Evolutionary conservation across 2,329 filamentous ascomycete species (phyloP).

Genomic region (Microdochium trichocladiopsis): DNA sequence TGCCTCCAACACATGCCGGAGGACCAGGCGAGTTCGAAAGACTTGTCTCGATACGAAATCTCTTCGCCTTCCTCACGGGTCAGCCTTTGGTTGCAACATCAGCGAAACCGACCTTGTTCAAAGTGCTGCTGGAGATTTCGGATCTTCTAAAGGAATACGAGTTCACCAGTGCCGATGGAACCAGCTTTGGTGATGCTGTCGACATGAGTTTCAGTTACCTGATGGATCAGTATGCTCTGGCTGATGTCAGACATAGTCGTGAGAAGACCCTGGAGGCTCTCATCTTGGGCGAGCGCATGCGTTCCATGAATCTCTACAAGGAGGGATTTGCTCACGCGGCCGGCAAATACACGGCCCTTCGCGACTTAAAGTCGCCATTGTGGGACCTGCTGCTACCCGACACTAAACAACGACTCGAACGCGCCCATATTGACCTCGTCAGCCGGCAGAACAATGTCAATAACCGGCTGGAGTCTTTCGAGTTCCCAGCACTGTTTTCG

Average conservation of each 20-base stretch:
- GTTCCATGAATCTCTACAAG: constrained; percentile 74
- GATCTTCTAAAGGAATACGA: constrained; percentile 48
- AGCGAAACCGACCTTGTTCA: constrained; percentile 42
- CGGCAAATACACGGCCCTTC: constrained; percentile 74
- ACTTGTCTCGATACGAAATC: constrained; percentile 52
- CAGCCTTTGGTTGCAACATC: constrained; percentile 56
- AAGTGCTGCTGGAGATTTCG: constrained; percentile 47
- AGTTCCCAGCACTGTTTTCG: constrained; percentile 84
- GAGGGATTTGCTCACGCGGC: constrained; percentile 89
- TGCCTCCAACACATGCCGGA: not conserved
- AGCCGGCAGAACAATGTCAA: constrained; percentile 66
- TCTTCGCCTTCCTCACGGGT: constrained; percentile 59
- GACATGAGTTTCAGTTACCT: constrained; percentile 65
- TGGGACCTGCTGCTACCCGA: constrained; percentile 62
- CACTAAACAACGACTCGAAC: constrained; percentile 74
- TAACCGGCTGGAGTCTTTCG: constrained; percentile 73
- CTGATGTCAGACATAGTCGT: constrained; percentile 72
- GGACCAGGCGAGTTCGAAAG: constrained; percentile 39
- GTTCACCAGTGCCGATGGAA: constrained; percentile 48
- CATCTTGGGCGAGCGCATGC: constrained; percentile 83
- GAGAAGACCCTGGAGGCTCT: constrained; percentile 88
- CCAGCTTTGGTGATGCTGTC: constrained; percentile 52
- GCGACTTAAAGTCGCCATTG: constrained; percentile 59
- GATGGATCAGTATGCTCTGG: constrained; percentile 68
- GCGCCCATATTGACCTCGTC: constrained; percentile 72